phyloP scores from a whole-genome alignment of 148 eudicot genomes.

The Hydrangea macrophylla region DNA sequence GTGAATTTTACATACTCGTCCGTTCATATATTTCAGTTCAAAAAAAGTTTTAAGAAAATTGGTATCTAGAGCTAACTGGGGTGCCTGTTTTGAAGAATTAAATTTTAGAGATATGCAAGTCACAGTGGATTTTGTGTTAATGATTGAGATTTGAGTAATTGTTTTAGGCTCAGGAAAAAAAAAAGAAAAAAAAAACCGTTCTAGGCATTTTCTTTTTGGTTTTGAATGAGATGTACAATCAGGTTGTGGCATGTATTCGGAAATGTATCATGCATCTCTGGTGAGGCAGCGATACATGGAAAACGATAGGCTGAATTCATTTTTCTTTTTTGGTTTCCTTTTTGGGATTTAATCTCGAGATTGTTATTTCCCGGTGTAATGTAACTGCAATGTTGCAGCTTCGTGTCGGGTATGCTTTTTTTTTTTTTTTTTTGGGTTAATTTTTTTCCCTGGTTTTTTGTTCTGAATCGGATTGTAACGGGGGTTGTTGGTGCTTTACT shows the following conservation, averaged over 20 bases:
- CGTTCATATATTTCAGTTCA: slow-evolving; percentile 13
- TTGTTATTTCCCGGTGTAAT: slow-evolving; percentile 27
- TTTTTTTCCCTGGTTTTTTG: slow-evolving; percentile 9
- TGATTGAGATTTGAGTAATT: slow-evolving; percentile 19
- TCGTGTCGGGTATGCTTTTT: slow-evolving; percentile 5
- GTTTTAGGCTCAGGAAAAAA: no score
- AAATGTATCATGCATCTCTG: slow-evolving; percentile 31
- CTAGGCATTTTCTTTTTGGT: slow-evolving; percentile 22
- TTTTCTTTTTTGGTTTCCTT: slow-evolving; percentile 10
- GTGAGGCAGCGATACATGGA: slow-evolving; percentile 22
- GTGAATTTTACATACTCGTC: slow-evolving; percentile 20
- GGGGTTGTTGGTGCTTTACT: slow-evolving; percentile 28
- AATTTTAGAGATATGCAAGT: slow-evolving; percentile 23
- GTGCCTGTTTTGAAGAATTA: slow-evolving; percentile 20
- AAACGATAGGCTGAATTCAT: neutral
- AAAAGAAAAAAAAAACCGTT: no score
- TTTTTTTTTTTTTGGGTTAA: neutral
- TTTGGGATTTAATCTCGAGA: slow-evolving; percentile 13
- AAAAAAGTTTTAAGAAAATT: slow-evolving; percentile 9
- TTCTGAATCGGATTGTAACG: slow-evolving; percentile 17
- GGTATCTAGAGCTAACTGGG: slow-evolving; percentile 17
- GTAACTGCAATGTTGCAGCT: slow-evolving; percentile 29
- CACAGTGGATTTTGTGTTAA: slow-evolving; percentile 34
- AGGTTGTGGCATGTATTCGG: slow-evolving; percentile 40
- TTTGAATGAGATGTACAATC: slow-evolving; percentile 48